Conservation (phyloP, 139 green algal genomes). For the Desmodesmus armatus region DNA sequence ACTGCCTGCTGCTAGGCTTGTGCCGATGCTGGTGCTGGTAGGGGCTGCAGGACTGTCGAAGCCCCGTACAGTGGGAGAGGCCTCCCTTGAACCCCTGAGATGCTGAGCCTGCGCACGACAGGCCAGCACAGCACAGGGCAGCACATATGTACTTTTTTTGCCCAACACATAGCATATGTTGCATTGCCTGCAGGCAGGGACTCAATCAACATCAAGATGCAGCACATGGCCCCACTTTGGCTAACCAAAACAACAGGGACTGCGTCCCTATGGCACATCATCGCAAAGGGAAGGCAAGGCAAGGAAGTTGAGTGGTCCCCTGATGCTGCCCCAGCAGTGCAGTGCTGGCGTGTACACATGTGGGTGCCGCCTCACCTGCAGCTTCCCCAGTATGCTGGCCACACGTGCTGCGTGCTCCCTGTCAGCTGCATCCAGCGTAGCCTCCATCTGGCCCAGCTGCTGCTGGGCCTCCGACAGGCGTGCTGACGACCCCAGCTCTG, state of each 20-base stretch:
- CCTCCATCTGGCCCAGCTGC: slow-evolving; percentile 29
- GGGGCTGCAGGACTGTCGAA: slow-evolving; percentile 1
- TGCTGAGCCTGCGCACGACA: too few relatives aligned
- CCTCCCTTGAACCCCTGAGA: not conserved
- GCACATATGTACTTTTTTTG: too few relatives aligned
- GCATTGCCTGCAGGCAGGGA: not conserved
- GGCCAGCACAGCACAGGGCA: too few relatives aligned
- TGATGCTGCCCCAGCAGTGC: too few relatives aligned
- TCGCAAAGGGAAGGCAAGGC: too few relatives aligned
- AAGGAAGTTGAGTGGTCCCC: too few relatives aligned
- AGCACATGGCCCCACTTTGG: too few relatives aligned
- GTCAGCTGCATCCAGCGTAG: not conserved
- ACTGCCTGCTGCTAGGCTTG: not conserved
- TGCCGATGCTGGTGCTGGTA: too few relatives aligned
- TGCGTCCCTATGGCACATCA: too few relatives aligned
- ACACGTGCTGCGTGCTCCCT: not conserved
- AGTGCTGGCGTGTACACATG: not conserved
- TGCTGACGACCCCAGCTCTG: slow-evolving; percentile 14
- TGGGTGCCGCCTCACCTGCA: not conserved
- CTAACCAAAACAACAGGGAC: too few relatives aligned
- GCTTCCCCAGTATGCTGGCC: slow-evolving; percentile 15
- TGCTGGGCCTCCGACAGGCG: slow-evolving; percentile 18
- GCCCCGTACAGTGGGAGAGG: not conserved
- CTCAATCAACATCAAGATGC: too few relatives aligned
- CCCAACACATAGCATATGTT: too few relatives aligned